Percentiles rank a stretch among this genome's conserved stretches.
Conservation (phyloP, 1,284 basidiomycete species). For the Moesziomyces sp. region DNA sequence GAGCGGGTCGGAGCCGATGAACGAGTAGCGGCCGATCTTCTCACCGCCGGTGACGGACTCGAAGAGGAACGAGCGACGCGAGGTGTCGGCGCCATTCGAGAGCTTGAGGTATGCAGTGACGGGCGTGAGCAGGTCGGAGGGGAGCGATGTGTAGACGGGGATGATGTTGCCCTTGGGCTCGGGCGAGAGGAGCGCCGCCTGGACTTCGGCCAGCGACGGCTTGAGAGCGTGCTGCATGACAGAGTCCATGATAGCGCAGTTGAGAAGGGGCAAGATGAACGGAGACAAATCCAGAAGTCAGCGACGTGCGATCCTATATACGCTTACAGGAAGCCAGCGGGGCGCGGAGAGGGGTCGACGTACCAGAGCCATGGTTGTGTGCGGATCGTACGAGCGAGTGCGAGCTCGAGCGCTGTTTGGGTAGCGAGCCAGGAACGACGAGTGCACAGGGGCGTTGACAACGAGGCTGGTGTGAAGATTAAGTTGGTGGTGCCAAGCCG, state of each 20-base stretch:
- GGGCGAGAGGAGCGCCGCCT: conserved; percentile 47
- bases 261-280: not conserved
- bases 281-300: conserved; percentile 2
- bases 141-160: conserved; percentile 89
- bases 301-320: not conserved
- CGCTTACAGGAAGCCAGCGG: not conserved
- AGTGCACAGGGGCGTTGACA: too few relatives aligned
- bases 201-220: conserved; percentile 61
- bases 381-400: conserved; percentile 7
- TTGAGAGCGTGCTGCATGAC: conserved; percentile 36
- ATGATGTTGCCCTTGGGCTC: conserved; percentile 79
- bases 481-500: too few relatives aligned
- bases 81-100: conserved; percentile 83
- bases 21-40: conserved; percentile 91
- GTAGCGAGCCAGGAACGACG: not conserved
- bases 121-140: conserved; percentile 95
- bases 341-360: not conserved
- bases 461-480: too few relatives aligned
- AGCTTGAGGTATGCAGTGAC: conserved; percentile 95
- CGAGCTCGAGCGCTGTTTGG: conserved; percentile 6
- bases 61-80: conserved; percentile 61
- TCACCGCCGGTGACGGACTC: conserved; percentile 83
- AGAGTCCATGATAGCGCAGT: conserved; percentile 6
- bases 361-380: conserved; percentile 41
- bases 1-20: conserved; percentile 93